A percentile compares a stretch with the other conserved stretches of the same genome.
Evolutionary conservation across 176 grass and related monocot genomes (phyloP).

Genomic region (Bromus sterilis): DNA sequence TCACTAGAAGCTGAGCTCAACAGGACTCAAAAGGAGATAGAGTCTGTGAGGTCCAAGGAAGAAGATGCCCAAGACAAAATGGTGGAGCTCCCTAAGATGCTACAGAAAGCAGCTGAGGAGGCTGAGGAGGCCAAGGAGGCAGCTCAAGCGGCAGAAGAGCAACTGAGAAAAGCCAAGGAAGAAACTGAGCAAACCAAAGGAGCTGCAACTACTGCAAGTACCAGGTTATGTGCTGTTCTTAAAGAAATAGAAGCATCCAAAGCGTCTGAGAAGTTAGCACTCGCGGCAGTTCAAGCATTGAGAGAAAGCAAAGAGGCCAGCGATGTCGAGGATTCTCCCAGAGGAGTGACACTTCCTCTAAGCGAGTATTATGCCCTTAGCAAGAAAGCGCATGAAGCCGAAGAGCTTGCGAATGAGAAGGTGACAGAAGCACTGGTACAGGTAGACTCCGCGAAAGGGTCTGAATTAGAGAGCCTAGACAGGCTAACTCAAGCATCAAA

Average conservation of each 20-base stretch:
- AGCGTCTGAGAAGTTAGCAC: constrained; percentile 63
- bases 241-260: constrained; percentile 77
- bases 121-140: constrained; percentile 62
- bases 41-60: constrained; percentile 65
- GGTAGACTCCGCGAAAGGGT: constrained; percentile 55
- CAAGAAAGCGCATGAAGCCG: constrained; percentile 81
- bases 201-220: constrained; percentile 42
- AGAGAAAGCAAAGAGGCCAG: constrained; percentile 54
- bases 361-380: constrained; percentile 74
- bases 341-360: constrained; percentile 56
- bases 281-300: constrained; percentile 55
- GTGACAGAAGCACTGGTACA: constrained; percentile 51
- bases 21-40: constrained; percentile 68
- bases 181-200: constrained; percentile 61
- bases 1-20: constrained; percentile 83
- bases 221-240: constrained; percentile 49
- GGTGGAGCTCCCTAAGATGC: constrained; percentile 69
- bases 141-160: constrained; percentile 51
- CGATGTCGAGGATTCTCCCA: constrained; percentile 33
- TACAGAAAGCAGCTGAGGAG: constrained; percentile 73
- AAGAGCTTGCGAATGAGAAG: constrained; percentile 66
- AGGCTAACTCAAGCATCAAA: constrained; percentile 47
- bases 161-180: constrained; percentile 59
- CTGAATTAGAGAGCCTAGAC: constrained; percentile 45
- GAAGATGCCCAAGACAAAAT: constrained; percentile 59